A percentile compares a stretch with the other conserved stretches of the same genome.
phyloP scores from a whole-genome alignment of 202 grass and related monocot species.

The Setaria italica region DNA sequence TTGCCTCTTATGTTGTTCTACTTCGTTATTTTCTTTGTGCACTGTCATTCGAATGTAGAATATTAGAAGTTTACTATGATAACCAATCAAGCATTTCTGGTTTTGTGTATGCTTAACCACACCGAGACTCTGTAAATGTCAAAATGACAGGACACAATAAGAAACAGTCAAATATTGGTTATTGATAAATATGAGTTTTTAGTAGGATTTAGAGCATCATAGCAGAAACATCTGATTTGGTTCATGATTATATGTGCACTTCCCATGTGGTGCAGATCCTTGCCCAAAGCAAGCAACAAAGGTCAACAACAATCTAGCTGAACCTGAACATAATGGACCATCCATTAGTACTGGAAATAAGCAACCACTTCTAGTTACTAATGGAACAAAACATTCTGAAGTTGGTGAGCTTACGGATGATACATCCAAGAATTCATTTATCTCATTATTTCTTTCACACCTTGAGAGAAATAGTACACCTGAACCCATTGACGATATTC shows the following conservation, averaged over 20 bases:
- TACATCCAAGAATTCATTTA: conserved; percentile 78
- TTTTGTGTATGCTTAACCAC: conserved; percentile 34
- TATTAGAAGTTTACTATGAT: conserved; percentile 29
- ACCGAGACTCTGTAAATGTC: conserved; percentile 13
- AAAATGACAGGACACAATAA: conserved; percentile 10
- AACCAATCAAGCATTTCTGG: conserved; percentile 11
- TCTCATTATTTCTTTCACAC: conserved; percentile 97
- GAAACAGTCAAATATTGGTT: conserved; percentile 19
- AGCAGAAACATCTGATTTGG: conserved; percentile 22
- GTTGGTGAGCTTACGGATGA: conserved; percentile 50
- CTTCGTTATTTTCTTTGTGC: conserved; percentile 21
- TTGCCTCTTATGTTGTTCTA: conserved; percentile 38
- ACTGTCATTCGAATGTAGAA: conserved; percentile 27
- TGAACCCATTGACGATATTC: conserved; percentile 64
- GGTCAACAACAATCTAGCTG: conserved; percentile 51
- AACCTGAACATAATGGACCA: conserved; percentile 40
- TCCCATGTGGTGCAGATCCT: conserved; percentile 47
- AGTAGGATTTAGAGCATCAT: conserved; percentile 30
- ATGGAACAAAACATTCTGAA: conserved; percentile 51
- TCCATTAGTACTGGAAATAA: conserved; percentile 41
- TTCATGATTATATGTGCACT: conserved; percentile 25
- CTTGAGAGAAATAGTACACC: conserved; percentile 81
- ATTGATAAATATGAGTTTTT: conserved; percentile 17
- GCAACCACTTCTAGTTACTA: conserved; percentile 46
- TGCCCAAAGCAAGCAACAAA: conserved; percentile 58